Evolutionary conservation across 345 rosid genomes (phyloP).

Genomic region (Citrus maxima): DNA sequence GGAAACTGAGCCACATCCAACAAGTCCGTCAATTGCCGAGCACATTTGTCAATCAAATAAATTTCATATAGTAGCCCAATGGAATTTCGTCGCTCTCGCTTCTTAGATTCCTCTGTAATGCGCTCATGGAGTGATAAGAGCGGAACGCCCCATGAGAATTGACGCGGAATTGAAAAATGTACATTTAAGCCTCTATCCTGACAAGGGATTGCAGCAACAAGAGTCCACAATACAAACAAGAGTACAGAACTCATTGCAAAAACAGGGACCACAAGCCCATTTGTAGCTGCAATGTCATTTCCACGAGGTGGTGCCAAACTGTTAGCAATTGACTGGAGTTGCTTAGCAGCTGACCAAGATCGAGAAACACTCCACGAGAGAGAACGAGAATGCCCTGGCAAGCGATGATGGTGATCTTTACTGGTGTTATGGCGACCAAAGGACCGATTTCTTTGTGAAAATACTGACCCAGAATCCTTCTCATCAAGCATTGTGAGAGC

Average conservation of each 20-base stretch:
- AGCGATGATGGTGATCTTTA: conserved; percentile 10
- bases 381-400: conserved; percentile 33
- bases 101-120: conserved; percentile 40
- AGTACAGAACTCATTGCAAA: conserved; percentile 33
- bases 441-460: conserved; percentile 32
- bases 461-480: conserved; percentile 29
- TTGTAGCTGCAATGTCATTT: conserved; percentile 30
- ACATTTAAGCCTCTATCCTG: conserved; percentile 37
- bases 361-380: conserved; percentile 45
- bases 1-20: conserved; percentile 33
- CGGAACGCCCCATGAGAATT: conserved; percentile 24
- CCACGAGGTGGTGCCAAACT: conserved; percentile 28
- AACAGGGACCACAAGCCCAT: conserved; percentile 30
- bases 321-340: conserved; percentile 34
- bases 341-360: conserved; percentile 45
- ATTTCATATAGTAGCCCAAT: conserved; percentile 38
- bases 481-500: conserved; percentile 40
- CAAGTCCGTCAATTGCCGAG: conserved; percentile 27
- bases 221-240: conserved; percentile 34
- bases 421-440: conserved; percentile 23
- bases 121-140: conserved; percentile 28
- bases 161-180: conserved; percentile 29
- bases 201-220: conserved; percentile 47
- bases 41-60: conserved; percentile 26
- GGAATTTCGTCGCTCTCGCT: conserved; percentile 20